phyloP scores from a whole-genome alignment of 2,329 filamentous ascomycete species.

The Cordyceps fumosorosea region DNA sequence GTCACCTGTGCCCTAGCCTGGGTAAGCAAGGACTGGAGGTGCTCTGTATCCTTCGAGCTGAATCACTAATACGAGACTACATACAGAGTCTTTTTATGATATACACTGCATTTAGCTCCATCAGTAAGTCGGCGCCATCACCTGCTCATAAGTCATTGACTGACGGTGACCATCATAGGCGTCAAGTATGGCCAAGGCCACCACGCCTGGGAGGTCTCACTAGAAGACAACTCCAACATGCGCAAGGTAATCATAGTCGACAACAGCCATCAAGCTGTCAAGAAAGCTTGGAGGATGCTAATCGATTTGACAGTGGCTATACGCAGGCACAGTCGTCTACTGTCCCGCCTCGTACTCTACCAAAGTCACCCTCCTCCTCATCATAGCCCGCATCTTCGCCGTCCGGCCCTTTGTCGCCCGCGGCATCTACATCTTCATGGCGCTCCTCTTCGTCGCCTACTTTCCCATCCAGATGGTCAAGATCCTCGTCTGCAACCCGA shows the following conservation, averaged over 20 bases:
- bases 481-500: constrained; percentile 44
- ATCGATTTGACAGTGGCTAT: constrained; percentile 20
- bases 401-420: constrained; percentile 19
- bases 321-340: constrained; percentile 24
- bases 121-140: not conserved
- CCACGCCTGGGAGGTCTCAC: constrained; percentile 20
- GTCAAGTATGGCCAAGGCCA: constrained; percentile 19
- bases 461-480: constrained; percentile 24
- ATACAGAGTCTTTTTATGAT: not conserved
- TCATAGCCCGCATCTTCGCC: constrained; percentile 27
- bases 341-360: constrained; percentile 24
- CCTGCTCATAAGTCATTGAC: not conserved
- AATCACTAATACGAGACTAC: not conserved
- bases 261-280: not conserved
- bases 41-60: not conserved
- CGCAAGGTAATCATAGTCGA: constrained; percentile 12
- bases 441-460: constrained; percentile 21
- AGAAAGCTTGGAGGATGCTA: not conserved
- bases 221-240: constrained; percentile 15
- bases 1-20: constrained; percentile 16
- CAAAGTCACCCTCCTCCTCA: constrained; percentile 27
- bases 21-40: constrained; percentile 9
- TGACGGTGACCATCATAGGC: not conserved
- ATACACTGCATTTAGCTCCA: constrained; percentile 15
- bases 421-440: constrained; percentile 24